Percentiles rank a stretch among this genome's conserved stretches.
Conservation (phyloP, 2,329 filamentous ascomycete genomes). For the Aureobasidium uvarum region DNA sequence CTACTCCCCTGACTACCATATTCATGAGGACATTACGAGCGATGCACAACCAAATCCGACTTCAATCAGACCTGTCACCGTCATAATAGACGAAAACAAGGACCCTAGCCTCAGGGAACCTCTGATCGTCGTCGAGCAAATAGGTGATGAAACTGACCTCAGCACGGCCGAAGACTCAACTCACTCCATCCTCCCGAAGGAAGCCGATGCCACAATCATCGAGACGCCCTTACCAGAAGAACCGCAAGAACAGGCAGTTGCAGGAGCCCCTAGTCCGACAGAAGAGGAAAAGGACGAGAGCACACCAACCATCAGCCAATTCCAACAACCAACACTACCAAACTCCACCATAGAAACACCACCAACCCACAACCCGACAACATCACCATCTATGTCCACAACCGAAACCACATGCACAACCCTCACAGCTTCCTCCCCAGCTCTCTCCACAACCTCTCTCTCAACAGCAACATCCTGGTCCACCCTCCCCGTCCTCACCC, state of each 20-base stretch:
- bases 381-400: constrained; percentile 13
- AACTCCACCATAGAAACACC: not conserved
- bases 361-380: not conserved
- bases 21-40: not conserved
- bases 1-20: not conserved
- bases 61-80: not conserved
- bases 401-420: constrained; percentile 1
- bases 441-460: constrained; percentile 18
- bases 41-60: not conserved
- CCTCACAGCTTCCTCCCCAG: constrained; percentile 16
- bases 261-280: not conserved
- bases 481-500: constrained; percentile 23
- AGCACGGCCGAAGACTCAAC: not conserved
- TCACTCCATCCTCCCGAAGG: not conserved
- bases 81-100: not conserved
- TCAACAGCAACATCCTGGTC: constrained; percentile 24
- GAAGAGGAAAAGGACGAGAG: not conserved
- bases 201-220: not conserved
- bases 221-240: not conserved
- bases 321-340: not conserved
- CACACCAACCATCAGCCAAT: not conserved
- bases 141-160: not conserved
- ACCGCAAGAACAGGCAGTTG: not conserved
- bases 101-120: not conserved
- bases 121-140: constrained; percentile 18